Evolutionary conservation across 2,329 filamentous ascomycete genomes (phyloP).

Genomic region (Periconia digitata): DNA sequence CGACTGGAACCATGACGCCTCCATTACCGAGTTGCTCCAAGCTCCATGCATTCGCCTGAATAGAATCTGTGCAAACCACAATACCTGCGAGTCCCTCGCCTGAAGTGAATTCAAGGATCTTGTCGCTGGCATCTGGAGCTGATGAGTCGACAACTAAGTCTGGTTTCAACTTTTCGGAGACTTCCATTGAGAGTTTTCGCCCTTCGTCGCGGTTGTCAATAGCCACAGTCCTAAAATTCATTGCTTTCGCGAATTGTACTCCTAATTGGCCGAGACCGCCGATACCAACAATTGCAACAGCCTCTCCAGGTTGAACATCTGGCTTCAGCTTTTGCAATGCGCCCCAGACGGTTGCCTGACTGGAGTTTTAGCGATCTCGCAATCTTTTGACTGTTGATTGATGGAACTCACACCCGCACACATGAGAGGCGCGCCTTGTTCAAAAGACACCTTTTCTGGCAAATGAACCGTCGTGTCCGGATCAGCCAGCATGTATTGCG

Average conservation of each 20-base stretch:
- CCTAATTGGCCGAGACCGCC: slow-evolving; percentile 78
- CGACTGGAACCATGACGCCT: slow-evolving; percentile 27
- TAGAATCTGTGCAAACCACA: slow-evolving; percentile 29
- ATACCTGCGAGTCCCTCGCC: slow-evolving; percentile 27
- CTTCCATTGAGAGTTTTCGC: slow-evolving; percentile 19
- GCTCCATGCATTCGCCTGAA: slow-evolving; percentile 25
- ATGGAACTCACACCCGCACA: slow-evolving; percentile 32
- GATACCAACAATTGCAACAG: slow-evolving; percentile 78
- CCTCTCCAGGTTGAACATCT: slow-evolving; percentile 62
- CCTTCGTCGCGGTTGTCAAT: slow-evolving; percentile 29
- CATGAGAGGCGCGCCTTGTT: slow-evolving; percentile 38
- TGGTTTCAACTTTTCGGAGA: slow-evolving; percentile 17
- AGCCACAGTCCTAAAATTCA: slow-evolving; percentile 24
- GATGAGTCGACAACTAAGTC: slow-evolving; percentile 22
- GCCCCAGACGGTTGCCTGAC: slow-evolving; percentile 31
- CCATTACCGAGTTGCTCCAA: slow-evolving; percentile 23
- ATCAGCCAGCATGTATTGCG: slow-evolving; percentile 37
- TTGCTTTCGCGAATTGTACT: slow-evolving; percentile 64
- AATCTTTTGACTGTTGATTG: background rate
- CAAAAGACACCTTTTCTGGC: slow-evolving; percentile 21
- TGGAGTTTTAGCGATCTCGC: background rate
- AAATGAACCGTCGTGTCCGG: slow-evolving; percentile 28
- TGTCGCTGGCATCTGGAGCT: slow-evolving; percentile 13
- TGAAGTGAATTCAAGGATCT: slow-evolving; percentile 16
- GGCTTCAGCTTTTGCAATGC: slow-evolving; percentile 21